Evolutionary conservation across 1,284 basidiomycete species (phyloP).

Genomic region (Ceratobasidium sp.): DNA sequence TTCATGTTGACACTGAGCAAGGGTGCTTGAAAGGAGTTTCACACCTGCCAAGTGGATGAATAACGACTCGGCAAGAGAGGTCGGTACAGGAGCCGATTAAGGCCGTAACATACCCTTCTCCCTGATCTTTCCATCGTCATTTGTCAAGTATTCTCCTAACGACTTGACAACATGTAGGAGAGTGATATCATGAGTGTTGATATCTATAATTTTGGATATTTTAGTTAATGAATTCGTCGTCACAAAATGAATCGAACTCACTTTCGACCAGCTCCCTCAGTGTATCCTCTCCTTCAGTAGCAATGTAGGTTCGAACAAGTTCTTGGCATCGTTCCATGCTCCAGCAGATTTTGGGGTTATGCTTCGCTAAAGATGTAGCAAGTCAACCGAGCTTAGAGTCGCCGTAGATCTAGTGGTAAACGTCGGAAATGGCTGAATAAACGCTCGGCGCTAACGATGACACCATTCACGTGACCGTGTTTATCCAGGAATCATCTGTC

Average conservation of each 20-base stretch:
- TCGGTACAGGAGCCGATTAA: slow-evolving; percentile 40
- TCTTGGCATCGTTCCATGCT: slow-evolving; percentile 58
- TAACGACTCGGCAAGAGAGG: neutral
- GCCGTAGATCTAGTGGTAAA: neutral
- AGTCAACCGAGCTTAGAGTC: neutral
- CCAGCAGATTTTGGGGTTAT: neutral
- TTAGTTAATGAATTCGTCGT: slow-evolving; percentile 33
- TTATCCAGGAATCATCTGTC: neutral
- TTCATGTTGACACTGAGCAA: slow-evolving; percentile 65
- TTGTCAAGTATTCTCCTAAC: slow-evolving; percentile 84
- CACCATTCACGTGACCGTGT: slow-evolving; percentile 1
- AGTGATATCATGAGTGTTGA: slow-evolving; percentile 65
- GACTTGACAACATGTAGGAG: slow-evolving; percentile 85
- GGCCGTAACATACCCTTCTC: slow-evolving; percentile 68
- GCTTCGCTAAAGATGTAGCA: neutral
- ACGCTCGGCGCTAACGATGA: slow-evolving; percentile 13
- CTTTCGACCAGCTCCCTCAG: slow-evolving; percentile 67
- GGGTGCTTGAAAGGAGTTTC: slow-evolving; percentile 70
- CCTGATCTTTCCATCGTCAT: slow-evolving; percentile 79
- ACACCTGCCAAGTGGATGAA: slow-evolving; percentile 62
- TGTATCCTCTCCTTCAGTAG: slow-evolving; percentile 65
- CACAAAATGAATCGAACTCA: slow-evolving; percentile 49
- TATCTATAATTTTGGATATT: slow-evolving; percentile 58
- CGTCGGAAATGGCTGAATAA: neutral
- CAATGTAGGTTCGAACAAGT: slow-evolving; percentile 76